Evolutionary conservation across 371 early-diverging fungal genomes (phyloP).

Genomic region (Polyrhizophydium stewartii): DNA sequence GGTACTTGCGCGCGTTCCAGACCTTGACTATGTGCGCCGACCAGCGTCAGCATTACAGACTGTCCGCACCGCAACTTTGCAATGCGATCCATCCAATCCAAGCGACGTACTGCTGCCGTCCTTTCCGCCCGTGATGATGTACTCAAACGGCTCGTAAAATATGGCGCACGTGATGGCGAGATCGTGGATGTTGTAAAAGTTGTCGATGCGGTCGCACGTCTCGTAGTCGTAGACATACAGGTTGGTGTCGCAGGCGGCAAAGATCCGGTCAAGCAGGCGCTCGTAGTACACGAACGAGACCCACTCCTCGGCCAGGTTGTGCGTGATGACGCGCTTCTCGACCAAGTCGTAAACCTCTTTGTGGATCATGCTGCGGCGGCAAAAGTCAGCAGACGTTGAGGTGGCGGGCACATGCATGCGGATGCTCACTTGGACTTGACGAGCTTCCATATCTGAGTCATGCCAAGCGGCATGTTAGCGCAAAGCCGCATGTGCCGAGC

Average conservation of each 20-base stretch:
- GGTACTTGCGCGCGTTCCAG: conserved; percentile 34
- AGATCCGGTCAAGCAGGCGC: conserved; percentile 8
- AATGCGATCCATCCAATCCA: no score
- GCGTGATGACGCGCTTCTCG: conserved; percentile 2
- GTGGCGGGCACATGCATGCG: not conserved
- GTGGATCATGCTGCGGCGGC: conserved; percentile 7
- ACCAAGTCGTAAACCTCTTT: conserved; percentile 7
- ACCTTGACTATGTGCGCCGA: conserved; percentile 25
- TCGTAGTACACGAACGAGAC: conserved; percentile 22
- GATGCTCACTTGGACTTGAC: conserved; percentile 6
- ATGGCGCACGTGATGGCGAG: conserved; percentile 24
- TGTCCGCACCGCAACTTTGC: not conserved
- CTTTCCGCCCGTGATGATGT: conserved; percentile 39
- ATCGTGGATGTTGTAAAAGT: conserved; percentile 26
- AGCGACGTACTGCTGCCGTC: conserved; percentile 27
- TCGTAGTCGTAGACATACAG: conserved; percentile 15
- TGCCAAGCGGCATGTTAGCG: no score
- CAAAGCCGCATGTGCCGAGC: no score
- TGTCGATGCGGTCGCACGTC: conserved; percentile 17
- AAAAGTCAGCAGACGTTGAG: not conserved
- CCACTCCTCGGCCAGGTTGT: conserved; percentile 25
- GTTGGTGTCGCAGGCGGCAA: conserved; percentile 22
- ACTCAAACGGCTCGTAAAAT: conserved; percentile 34
- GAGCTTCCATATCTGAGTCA: conserved; percentile 8
- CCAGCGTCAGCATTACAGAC: not conserved